Base-by-base conservation (phyloP, 73 alveolate species). In the Stentor roeselii region DNA sequence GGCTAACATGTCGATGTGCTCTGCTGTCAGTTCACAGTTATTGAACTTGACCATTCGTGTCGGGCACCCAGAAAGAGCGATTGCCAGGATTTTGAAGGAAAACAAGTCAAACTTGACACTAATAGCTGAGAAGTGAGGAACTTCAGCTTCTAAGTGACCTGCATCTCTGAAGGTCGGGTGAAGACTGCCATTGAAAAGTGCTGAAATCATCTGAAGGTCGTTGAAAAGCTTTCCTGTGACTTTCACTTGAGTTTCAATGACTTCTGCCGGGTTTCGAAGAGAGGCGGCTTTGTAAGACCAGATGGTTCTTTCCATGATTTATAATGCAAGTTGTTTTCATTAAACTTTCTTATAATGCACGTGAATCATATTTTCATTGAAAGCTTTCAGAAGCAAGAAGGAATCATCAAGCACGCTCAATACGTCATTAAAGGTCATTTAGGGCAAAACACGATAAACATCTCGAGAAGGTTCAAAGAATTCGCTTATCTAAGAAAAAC, bases 1-100 rank as follows among this genome's bases (percentile, higher is more conserved):
- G 21, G 11, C 41, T 1, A 67, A 34, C 37, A 67, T 67, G 0
- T 67, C 80, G 1, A 67, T 32, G 14, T 21, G 80, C 34, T 67
- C 80, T 30, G n/a, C 50, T 27, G 41, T 67, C 34, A 67, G 41
- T 32, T 32, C 80, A 67, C 80, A 67, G 42, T 67, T 67, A 67
- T 67, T 67, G 41, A 67, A 67, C 34, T 32, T 67, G 34, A 67
- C 41, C 80, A 67, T 67, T 67, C 80, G 21, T 32, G 37, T 32
- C 0, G 80, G 80, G 34, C 37, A 21, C 14, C 41, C 37, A 34
- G 80, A 14, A 27, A 67, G 2, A n/a, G 80, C 42, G 34, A 67
- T 21, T 27, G 21, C 14, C 37, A 67, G 37, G 37, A 67, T 67
- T 2, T 67, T 67, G 37, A 67, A 30, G 11, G 80, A 67, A 67